Percentiles rank a stretch among this genome's conserved stretches.
phyloP scores from a whole-genome alignment of 2,329 filamentous ascomycete genomes.

The Hypoxylon sp. region DNA sequence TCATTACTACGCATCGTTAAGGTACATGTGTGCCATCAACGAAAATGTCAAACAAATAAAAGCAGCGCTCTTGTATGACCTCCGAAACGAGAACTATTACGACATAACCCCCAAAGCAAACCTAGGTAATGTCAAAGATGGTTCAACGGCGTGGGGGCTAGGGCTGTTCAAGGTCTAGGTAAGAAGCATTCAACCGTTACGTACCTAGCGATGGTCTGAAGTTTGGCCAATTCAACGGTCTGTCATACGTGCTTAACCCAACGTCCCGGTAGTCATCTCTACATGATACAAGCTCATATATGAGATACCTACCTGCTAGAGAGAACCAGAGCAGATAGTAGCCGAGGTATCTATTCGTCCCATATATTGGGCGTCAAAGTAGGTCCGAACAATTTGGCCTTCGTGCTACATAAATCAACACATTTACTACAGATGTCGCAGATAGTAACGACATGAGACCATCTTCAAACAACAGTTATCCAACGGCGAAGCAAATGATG shows the following conservation, averaged over 20 bases:
- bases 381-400: not conserved
- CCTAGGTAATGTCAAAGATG: too few species aligned
- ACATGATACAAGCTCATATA: slow-evolving; percentile 14
- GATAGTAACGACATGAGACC: not conserved
- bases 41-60: slow-evolving; percentile 13
- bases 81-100: slow-evolving; percentile 3
- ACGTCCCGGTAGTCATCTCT: slow-evolving; percentile 2
- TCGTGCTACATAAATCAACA: not conserved
- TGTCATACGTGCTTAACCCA: slow-evolving; percentile 11
- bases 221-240: not conserved
- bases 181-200: not conserved
- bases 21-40: slow-evolving; percentile 3
- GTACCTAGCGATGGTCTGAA: not conserved
- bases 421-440: not conserved
- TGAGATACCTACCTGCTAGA: too few species aligned
- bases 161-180: not conserved
- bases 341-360: not conserved
- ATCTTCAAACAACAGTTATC: not conserved
- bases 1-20: slow-evolving; percentile 6
- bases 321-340: not conserved
- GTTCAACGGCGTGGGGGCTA: slow-evolving; percentile 4
- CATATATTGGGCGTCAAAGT: not conserved
- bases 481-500: not conserved
- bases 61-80: slow-evolving; percentile 1
- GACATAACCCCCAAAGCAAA: slow-evolving; percentile 15